phyloP scores from a whole-genome alignment of 2,329 filamentous ascomycete species.

The Pseudocercospora macadamiae region DNA sequence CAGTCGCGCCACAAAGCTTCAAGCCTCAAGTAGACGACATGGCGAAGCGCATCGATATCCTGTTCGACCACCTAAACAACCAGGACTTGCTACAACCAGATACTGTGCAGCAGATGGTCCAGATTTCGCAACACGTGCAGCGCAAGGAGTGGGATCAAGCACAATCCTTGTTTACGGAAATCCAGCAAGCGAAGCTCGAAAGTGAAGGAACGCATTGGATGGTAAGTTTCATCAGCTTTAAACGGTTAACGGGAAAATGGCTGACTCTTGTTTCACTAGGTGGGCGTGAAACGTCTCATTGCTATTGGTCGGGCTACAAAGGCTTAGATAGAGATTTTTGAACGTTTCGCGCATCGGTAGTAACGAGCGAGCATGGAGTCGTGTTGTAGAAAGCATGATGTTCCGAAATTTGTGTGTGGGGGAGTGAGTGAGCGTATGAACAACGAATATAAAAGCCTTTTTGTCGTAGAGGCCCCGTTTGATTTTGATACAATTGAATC shows the following conservation, averaged over 20 bases:
- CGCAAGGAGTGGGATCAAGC: slow-evolving; percentile 51
- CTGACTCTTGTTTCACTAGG: slow-evolving; percentile 28
- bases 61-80: slow-evolving; percentile 98
- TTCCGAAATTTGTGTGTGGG: no score
- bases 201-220: slow-evolving; percentile 55
- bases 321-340: slow-evolving; percentile 6
- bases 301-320: slow-evolving; percentile 43
- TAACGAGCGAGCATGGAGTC: no score
- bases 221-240: slow-evolving; percentile 43
- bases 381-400: no score
- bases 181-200: slow-evolving; percentile 53
- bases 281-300: slow-evolving; percentile 45
- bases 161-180: slow-evolving; percentile 46
- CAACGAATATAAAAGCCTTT: no score
- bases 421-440: no score
- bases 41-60: slow-evolving; percentile 81
- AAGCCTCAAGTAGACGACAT: slow-evolving; percentile 89
- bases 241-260: not conserved
- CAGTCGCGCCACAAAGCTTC: slow-evolving; percentile 83
- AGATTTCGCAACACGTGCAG: slow-evolving; percentile 52
- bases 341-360: not conserved
- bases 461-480: no score
- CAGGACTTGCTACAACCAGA: slow-evolving; percentile 83
- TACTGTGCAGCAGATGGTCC: slow-evolving; percentile 69
- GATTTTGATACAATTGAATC: no score